Base-by-base conservation (phyloP, 1,139 yeast species). In the Taphrina flavorubra region DNA sequence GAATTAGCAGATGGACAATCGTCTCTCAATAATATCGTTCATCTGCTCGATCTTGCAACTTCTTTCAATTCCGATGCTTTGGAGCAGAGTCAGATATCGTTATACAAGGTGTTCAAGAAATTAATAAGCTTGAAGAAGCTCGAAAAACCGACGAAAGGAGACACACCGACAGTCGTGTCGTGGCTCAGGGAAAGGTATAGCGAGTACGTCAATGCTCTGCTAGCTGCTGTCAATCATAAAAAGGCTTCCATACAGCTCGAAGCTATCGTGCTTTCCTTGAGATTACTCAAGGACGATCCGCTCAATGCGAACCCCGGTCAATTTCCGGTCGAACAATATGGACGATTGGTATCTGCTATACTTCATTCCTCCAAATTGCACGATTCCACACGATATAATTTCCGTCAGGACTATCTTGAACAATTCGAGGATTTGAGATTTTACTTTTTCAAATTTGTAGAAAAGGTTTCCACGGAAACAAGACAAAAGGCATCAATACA, bases 131-230 rank as follows among this genome's bases (percentile, higher is more conserved):
- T 53, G 31, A 63, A 55, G 56, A 55, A 63, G 56, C 56, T 63
- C 37, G 67, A 63, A 20, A 63, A 63, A 47, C 67, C 67, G 37
- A 36, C 36, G 39, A 58, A 58, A 34, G 67, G 67, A 7, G 67
- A 63, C 14, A 37, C 42, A n/a, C 67, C 72, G 18, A 74, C 75
- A 55, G 75, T 79, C 18, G 73, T 75, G 1, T 57, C 66, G 44
- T 90, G 97, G 96, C 78, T 90, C 51, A 80, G 81, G 68, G 84
- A 83, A 63, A 83, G 84, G 69, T 92, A 89, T 76, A 82, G 81
- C 36, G 77, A 78, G n/a, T 91, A 81, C 79, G 86, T 86, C 75
- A 73, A 74, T 1, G 75, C 76, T 42, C 72, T 89, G 31, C 76
- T 82, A 49, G 78, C 78, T n/a, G 72, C 81, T 53, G 75, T 80